These are phyloP conservation scores for Lanzia echinophila DNA, from an alignment of 2,329 filamentous ascomycete genomes.

Conservation along the genomic window DNA sequence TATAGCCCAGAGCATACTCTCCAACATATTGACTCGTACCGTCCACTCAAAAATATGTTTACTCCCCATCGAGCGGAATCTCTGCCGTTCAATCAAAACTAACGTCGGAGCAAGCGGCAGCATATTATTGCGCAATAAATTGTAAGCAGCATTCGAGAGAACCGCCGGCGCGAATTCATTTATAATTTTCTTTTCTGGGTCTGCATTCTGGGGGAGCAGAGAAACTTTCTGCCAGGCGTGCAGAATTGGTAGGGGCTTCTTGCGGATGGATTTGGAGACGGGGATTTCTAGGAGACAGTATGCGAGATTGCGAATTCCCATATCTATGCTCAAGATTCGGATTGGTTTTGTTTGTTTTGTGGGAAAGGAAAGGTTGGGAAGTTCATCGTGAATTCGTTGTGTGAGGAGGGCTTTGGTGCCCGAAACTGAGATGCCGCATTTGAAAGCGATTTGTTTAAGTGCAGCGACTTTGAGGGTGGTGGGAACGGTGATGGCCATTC, in stretches of 20 bases:
- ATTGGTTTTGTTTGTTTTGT: slow-evolving; percentile 17
- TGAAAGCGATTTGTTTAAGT: slow-evolving; percentile 52
- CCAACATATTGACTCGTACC: slow-evolving; percentile 71
- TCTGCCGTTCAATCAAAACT: slow-evolving; percentile 61
- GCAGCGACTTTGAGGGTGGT: slow-evolving; percentile 42
- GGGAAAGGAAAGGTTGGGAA: slow-evolving; percentile 14
- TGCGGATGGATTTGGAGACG: not conserved
- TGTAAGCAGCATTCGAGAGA: slow-evolving; percentile 50
- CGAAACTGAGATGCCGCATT: slow-evolving; percentile 51
- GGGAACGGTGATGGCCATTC: slow-evolving; percentile 27
- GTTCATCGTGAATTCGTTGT: slow-evolving; percentile 41
- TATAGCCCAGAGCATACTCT: slow-evolving; percentile 72
- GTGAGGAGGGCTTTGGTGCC: slow-evolving; percentile 54
- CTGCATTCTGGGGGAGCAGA: slow-evolving; percentile 14
- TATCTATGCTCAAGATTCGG: slow-evolving; percentile 69
- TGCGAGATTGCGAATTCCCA: slow-evolving; percentile 77
- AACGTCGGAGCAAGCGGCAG: slow-evolving; percentile 53
- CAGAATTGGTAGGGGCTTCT: not conserved
- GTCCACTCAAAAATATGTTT: slow-evolving; percentile 74
- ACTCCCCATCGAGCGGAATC: slow-evolving; percentile 56
- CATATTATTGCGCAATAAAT: slow-evolving; percentile 41
- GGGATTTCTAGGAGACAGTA: slow-evolving; percentile 52
- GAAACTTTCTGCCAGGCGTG: slow-evolving; percentile 10
- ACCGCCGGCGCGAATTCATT: slow-evolving; percentile 46
- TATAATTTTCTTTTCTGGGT: slow-evolving; percentile 8